Evolutionary conservation across 1,284 basidiomycete species (phyloP), one percentile per base, ranked within the genome.

Genomic region (Neonothopanus nambi): DNA sequence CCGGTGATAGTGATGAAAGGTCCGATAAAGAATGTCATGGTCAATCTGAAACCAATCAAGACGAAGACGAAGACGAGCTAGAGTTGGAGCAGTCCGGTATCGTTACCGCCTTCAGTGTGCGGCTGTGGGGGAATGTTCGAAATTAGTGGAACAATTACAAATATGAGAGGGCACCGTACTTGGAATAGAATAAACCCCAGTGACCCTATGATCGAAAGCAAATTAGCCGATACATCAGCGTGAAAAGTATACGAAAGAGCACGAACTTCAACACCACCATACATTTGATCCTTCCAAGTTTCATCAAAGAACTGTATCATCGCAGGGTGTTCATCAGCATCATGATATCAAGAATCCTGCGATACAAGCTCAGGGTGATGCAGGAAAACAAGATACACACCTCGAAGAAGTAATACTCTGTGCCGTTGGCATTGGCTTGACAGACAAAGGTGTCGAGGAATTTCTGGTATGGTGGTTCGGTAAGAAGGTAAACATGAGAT

Each of bases 371-470:
- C 20, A 24, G 17, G 8, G n/a, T 6, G 24, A 33, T 13, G 23
- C 17, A 35, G 8, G 26, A 4, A 37, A 23, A 9, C 23, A 8
- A 13, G 18, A 36, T 52, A 63, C 70, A 8, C 21, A 74, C 76
- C 71, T 82, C 81, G 51, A 84, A 85, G 71, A 76, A 84, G 70
- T 86, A 89, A 72, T 87, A 88, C 26, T 78, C 67, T 0, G 87
- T 91, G 23, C 77, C 74, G 61, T 91, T 91, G 30, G 63, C 52
- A 67, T 89, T 92, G 7, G 88, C 68, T 62, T 81, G 77, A 65
- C 91, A 93, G 30, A 89, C 81, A 60, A 85, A 93, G 0, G 77
- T 78, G 61, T 90, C 74, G 44, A 93, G 66, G 73, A 89, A 91
- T 12, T 51, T 67, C 72, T 82, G 17, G 48, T 18, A 13, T 17